phyloP scores from a whole-genome alignment of 441 rosid species.

The Theobroma grandiflorum region DNA sequence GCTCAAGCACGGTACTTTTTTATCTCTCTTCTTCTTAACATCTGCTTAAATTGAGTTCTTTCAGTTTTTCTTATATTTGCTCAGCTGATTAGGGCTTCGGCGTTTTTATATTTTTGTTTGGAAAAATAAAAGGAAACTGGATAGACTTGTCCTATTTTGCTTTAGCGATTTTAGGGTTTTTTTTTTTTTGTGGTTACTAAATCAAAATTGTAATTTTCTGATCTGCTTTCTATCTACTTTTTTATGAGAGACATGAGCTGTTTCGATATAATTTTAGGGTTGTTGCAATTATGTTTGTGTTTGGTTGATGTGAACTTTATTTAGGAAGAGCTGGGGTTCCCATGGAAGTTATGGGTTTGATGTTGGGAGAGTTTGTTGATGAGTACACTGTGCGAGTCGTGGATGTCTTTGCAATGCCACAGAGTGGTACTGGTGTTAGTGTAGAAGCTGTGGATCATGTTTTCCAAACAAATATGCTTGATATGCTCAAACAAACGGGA shows the following conservation, averaged over 20 bases:
- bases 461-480: slow-evolving; percentile 98
- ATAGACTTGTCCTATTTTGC: not conserved
- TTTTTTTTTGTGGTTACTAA: not conserved
- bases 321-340: slow-evolving; percentile 99
- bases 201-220: slow-evolving; percentile 1
- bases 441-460: slow-evolving; percentile 99
- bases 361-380: slow-evolving; percentile 98
- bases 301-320: slow-evolving; percentile 18
- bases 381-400: slow-evolving; percentile 97
- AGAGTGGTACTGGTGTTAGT: slow-evolving; percentile 99
- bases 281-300: not conserved
- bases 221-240: slow-evolving; percentile 4
- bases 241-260: not conserved
- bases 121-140: not conserved
- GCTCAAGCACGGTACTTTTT: slow-evolving; percentile 74
- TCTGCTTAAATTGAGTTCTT: not conserved
- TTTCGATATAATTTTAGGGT: not conserved
- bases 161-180: not conserved
- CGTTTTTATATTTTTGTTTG: not conserved
- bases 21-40: not conserved
- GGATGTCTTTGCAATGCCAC: slow-evolving; percentile 99
- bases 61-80: not conserved
- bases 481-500: slow-evolving; percentile 99
- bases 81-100: slow-evolving; percentile 7
- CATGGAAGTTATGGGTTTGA: slow-evolving; percentile 99